Base-by-base conservation (phyloP, 371 early-diverging fungal species). In the Nosema muscidifuracis region DNA sequence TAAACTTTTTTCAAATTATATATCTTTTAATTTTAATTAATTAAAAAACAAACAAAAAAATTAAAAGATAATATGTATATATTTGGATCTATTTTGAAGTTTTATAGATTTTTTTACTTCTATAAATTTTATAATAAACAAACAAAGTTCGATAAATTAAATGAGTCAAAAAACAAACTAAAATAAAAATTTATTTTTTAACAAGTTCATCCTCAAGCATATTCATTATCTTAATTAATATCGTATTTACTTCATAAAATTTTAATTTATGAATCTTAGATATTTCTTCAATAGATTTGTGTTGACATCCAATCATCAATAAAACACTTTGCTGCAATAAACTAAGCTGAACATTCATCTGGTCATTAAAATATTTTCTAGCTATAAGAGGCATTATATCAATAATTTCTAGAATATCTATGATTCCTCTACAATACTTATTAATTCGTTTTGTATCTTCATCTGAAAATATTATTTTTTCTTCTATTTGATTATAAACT, bases 371-470 rank as follows among this genome's bases (percentile, higher is more conserved):
- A 65, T 66, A 73, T 50, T 38, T 55, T 44, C 50, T 60, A 24
- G 73, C 55, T 24, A 73, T 58, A 2, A 53, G 33, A 26, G 73
- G 73, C 9, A 73, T 33, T n/a, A 73, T 1, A 51, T 73, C 73
- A 6, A 53, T 51, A 31, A 65, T 55, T 33, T 60, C 20, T 22
- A 28, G 57, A 38, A 73, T 2, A 40, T 60, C 62, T 1, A 38
- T 34, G 10, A 28, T 60, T 18, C 66, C 51, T 24, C 26, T 20
- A 33, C 42, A 34, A 24, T 50, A 65, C 40, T 38, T 64, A 40
- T 60, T 31, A 0, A 74, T 61, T 42, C 74, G 30, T 0, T 20
- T 2, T 34, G 42, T 28, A 24, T 67, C 67, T 13, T 61, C 15
- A 6, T 40, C 40, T 6, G 36, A 58, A 30, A 73, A 61, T 7